Base-by-base conservation (phyloP, 495 filamentous ascomycete species). In the Coniosporium apollinis region DNA sequence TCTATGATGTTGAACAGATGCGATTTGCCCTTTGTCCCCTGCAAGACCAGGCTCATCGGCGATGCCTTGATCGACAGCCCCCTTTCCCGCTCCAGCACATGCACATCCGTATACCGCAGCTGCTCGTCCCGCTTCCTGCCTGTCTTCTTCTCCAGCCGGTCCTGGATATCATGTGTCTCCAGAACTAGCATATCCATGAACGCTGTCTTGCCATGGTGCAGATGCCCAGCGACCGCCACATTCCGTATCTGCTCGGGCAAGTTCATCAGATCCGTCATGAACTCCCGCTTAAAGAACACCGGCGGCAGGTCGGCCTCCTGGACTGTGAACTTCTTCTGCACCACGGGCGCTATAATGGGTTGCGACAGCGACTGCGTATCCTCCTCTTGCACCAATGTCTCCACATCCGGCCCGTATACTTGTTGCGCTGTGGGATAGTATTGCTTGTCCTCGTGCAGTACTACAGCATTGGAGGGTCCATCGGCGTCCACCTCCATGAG, bases 371-470 rank as follows among this genome's bases (percentile, higher is more conserved):
- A 78, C 50, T 97, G 89, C 37, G 85, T 76, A 70, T 97, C 89
- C 59, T 96, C 89, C 53, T 97, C 91, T 46, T 96, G 82, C 9
- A 97, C 91, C 59, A 94, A 55, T 14, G 85, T 85, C 62, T 97
- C 89, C 38, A 97, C 89, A 54, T 81, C 86, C 38, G 74, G 69
- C 19, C 91, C 89, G 54, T 94, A 97, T 11, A 94, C 76, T 49
- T 96, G 87, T 45, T 85, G 76, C 19, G 89, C 91, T 18, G 83
- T 93, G 13, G 89, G 91, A 50, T 97, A 97, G 52, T 97, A 97
- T 61, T 96, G 89, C 57, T 97, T 96, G 61, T 97, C 91, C 63
- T 97, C 89, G 54, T 97, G 91, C 20, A 97, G 69, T 33, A 97
- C 67, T 21, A 97, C 86, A 28, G 87, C 87, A 56, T 96, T 97